phyloP scores from a whole-genome alignment of 495 filamentous ascomycete species.

The Amorphotheca resinae region DNA sequence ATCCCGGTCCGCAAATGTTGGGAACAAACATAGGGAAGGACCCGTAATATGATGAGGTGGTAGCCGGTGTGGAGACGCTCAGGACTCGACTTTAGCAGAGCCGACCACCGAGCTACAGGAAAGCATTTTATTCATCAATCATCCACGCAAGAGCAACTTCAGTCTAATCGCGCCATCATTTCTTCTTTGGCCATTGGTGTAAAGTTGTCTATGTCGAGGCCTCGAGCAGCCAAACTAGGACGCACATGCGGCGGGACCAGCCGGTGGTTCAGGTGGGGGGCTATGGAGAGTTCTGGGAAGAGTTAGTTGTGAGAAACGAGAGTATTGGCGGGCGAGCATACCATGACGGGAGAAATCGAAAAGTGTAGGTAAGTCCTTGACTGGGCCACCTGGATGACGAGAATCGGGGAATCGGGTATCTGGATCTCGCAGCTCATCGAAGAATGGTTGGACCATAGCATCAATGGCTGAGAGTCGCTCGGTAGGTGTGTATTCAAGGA shows the following conservation, averaged over 20 bases:
- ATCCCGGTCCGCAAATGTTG: conserved; percentile 19
- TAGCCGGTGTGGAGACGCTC: conserved; percentile 16
- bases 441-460: conserved; percentile 97
- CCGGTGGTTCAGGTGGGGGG: conserved; percentile 70
- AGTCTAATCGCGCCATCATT: conserved; percentile 97
- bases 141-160: conserved; percentile 30
- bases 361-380: conserved; percentile 70
- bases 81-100: conserved; percentile 11
- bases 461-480: conserved; percentile 88
- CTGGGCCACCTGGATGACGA: conserved; percentile 62
- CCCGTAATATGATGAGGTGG: conserved; percentile 19
- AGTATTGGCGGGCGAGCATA: conserved; percentile 31
- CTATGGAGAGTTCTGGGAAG: conserved; percentile 79
- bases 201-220: conserved; percentile 90
- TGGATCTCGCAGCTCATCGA: conserved; percentile 88
- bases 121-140: conserved; percentile 22
- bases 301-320: neutral
- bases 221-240: conserved; percentile 56
- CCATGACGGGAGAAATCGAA: conserved; percentile 94
- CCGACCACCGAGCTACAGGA: conserved; percentile 16
- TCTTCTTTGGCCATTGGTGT: conserved; percentile 80
- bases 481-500: conserved; percentile 95
- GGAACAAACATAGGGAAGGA: conserved; percentile 19
- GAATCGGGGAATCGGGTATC: conserved; percentile 85
- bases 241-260: conserved; percentile 78